phyloP scores from a whole-genome alignment of 345 rosid species.

The Salix koriyanagi region DNA sequence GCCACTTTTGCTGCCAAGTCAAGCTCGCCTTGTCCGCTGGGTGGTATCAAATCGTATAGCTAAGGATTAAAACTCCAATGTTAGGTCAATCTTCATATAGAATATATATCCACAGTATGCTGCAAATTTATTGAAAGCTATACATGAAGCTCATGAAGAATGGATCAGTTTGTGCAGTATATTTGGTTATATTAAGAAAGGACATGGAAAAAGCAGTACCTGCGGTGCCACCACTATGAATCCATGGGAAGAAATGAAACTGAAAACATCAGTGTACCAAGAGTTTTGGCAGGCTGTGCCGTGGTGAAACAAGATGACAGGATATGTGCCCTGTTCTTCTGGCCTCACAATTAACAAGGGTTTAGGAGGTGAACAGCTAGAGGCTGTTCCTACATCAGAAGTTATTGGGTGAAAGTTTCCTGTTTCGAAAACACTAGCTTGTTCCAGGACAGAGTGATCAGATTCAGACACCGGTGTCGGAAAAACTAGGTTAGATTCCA shows the following conservation, averaged over 20 bases:
- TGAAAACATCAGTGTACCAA: conserved; percentile 30
- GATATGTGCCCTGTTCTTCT: conserved; percentile 22
- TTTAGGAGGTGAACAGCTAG: conserved; percentile 22
- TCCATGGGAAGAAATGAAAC: conserved; percentile 40
- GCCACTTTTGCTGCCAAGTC: conserved; percentile 20
- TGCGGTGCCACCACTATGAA: conserved; percentile 46
- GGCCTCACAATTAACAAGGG: conserved; percentile 31
- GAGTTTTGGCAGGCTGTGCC: conserved; percentile 24
- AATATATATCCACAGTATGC: no score
- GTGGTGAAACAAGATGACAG: conserved; percentile 34
- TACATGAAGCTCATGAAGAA: no score
- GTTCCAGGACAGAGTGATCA: background rate
- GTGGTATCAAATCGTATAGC: conserved; percentile 11
- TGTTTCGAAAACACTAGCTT: background rate
- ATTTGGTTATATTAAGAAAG: background rate
- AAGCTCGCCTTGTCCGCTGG: conserved; percentile 23
- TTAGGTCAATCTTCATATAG: no score
- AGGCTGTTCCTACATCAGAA: background rate
- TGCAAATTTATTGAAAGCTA: no score
- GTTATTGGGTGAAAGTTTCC: background rate
- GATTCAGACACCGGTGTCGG: background rate
- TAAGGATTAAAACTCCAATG: background rate
- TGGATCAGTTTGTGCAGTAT: no score
- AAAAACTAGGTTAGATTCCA: background rate
- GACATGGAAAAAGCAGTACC: conserved; percentile 16